Base-by-base conservation (phyloP, 176 grass and related monocot genomes). In the Miscanthus lutarioriparius region DNA sequence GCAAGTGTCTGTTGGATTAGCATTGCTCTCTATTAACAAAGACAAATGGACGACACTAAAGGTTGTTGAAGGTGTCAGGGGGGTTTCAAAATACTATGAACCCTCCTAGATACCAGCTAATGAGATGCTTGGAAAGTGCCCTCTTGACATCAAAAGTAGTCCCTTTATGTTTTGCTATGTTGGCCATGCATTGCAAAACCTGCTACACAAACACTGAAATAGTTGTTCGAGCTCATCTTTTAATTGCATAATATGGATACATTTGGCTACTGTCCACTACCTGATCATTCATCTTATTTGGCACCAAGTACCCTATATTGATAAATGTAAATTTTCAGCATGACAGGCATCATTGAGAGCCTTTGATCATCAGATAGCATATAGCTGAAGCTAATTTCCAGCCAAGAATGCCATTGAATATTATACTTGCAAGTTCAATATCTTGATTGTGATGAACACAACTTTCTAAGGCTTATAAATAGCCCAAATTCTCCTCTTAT, bases 391-490 rank as follows among this genome's bases (percentile, higher is more conserved):
- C 11, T 69, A 58, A 17, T 78, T 85, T 85, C 63, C 36, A 85
- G 2, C 83, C 58, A 72, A 85, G 27, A 62, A 79, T 63, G 53
- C 26, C 26, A 73, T 30, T 51, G 43, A 64, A 74, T 41, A 58
- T 39, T 15, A 6, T 37, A 37, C 15, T 59, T 19, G 44, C 37
- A 8, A 64, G 53, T 25, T 36, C 10, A 39, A 70, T 77, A 45
- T 48, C 30, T n/a, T 62, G 71, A 15, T 69, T 68, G 8, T 68
- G 8, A 59, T 40, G 23, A 25, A 14, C 10, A 32, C 70, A 43
- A 1, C 67, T 88, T 88, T 72, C 43, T 51, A 54, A 78, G 62
- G n/a, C 86, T 72, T 88, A 88, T 83, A 82, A 87, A 33, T 62
- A 77, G 10, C 49, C 11, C 28, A 15, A 78, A 64, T 68, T 67